Evolutionary conservation across 805 yeast species (phyloP).

Genomic region (Candida chauliodis): DNA sequence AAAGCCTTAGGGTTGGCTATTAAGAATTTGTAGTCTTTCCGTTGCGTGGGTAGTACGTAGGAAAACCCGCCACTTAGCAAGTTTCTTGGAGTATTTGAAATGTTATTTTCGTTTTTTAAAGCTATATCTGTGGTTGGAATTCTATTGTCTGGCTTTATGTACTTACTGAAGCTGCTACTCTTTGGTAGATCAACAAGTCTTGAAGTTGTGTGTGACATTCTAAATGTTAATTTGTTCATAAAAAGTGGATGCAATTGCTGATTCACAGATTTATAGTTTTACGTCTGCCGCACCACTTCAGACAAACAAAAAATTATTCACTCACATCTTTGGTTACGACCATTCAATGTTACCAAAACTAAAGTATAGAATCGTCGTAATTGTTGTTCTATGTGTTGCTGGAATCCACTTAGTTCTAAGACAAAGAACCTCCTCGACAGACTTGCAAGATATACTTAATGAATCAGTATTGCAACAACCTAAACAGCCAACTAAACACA

Average conservation of each 20-base stretch:
- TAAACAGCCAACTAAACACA: conserved; percentile 1
- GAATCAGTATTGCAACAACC: not conserved
- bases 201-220: conserved; percentile 12
- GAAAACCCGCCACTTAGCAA: conserved; percentile 63
- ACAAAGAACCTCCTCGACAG: not conserved
- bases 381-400: conserved; percentile 3
- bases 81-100: conserved; percentile 35
- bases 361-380: conserved; percentile 2
- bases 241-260: not conserved
- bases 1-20: conserved; percentile 60
- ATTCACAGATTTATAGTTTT: too few relatives aligned
- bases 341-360: conserved; percentile 2
- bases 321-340: too few relatives aligned
- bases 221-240: not conserved
- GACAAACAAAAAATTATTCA: too few relatives aligned
- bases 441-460: conserved; percentile 2
- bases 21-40: conserved; percentile 52
- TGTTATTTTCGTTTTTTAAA: conserved; percentile 22
- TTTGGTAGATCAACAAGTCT: conserved; percentile 28
- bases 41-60: conserved; percentile 63
- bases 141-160: conserved; percentile 26
- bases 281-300: too few relatives aligned
- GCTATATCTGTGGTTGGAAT: conserved; percentile 27
- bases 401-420: conserved; percentile 2
- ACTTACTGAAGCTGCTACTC: conserved; percentile 23